Conservation (phyloP, 2,329 filamentous ascomycete genomes). For the Apiospora kogelbergensis region DNA sequence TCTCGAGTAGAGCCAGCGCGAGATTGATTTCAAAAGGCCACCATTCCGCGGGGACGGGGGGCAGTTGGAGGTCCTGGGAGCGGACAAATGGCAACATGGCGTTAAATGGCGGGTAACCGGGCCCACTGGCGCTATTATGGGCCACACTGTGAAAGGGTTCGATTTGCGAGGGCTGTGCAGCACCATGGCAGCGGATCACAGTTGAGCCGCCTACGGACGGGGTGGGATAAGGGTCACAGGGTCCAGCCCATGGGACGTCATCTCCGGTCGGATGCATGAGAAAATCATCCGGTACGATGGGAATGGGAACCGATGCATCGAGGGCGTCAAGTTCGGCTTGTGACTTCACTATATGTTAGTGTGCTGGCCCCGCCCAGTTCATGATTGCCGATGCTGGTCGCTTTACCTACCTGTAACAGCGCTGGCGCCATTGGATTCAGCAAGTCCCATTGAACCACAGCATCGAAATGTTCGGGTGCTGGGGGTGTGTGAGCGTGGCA, state of each 20-base stretch:
- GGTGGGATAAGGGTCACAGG: not conserved
- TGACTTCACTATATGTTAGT: not conserved
- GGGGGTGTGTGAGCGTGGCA: not conserved
- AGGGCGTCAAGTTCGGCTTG: not conserved
- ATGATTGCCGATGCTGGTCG: not conserved
- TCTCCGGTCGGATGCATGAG: not conserved
- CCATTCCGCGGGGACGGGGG: not conserved
- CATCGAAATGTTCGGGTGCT: not conserved
- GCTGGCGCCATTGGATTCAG: not conserved
- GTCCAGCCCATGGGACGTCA: not conserved
- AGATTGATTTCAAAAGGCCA: constrained; percentile 75
- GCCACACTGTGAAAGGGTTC: not conserved
- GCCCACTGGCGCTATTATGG: not conserved
- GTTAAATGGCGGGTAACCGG: not conserved
- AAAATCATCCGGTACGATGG: not conserved
- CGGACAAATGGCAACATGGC: not conserved
- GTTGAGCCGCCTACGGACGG: not conserved
- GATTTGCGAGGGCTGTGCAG: not conserved
- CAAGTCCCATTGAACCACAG: not conserved
- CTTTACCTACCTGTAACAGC: not conserved
- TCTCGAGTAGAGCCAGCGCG: constrained; percentile 79
- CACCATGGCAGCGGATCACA: not conserved
- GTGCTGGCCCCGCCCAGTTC: not conserved
- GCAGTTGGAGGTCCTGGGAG: not conserved
- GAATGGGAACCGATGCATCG: not conserved